Conservation (phyloP, 805 yeast genomes). For the Pichia heedii region DNA sequence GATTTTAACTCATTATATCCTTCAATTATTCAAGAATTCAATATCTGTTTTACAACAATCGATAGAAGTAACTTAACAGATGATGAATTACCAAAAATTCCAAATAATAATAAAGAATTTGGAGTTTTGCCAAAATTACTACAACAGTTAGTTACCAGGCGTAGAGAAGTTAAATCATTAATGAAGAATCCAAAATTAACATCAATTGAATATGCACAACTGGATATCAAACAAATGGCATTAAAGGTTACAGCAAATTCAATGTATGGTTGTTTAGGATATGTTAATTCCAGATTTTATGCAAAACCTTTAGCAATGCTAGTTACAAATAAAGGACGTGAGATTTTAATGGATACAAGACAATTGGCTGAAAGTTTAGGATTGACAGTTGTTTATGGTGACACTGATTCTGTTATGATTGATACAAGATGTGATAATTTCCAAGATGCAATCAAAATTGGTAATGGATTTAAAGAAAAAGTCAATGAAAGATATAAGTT, state of each 20-base stretch:
- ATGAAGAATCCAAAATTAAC: slow-evolving; percentile 67
- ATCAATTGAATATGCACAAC: slow-evolving; percentile 63
- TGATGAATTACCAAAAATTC: slow-evolving; percentile 63
- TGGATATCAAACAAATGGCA: slow-evolving; percentile 93
- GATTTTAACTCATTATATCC: slow-evolving; percentile 97
- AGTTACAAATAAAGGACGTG: slow-evolving; percentile 92
- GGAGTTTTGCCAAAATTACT: slow-evolving; percentile 86
- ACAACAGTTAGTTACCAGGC: slow-evolving; percentile 77
- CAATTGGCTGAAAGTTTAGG: slow-evolving; percentile 82
- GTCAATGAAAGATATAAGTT: slow-evolving; percentile 85
- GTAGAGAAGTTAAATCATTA: slow-evolving; percentile 83
- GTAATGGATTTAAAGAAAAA: slow-evolving; percentile 70
- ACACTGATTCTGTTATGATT: slow-evolving; percentile 98
- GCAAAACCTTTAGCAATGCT: slow-evolving; percentile 95
- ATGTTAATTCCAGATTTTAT: slow-evolving; percentile 81
- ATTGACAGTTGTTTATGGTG: slow-evolving; percentile 89
- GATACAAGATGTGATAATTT: slow-evolving; percentile 71
- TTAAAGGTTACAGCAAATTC: slow-evolving; percentile 95
- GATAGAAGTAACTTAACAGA: slow-evolving; percentile 46
- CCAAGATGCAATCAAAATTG: slow-evolving; percentile 71
- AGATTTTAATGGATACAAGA: slow-evolving; percentile 85
- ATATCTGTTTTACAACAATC: slow-evolving; percentile 95
- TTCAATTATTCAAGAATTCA: slow-evolving; percentile 92
- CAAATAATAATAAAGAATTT: slow-evolving; percentile 42
- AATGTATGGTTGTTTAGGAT: slow-evolving; percentile 99